Conservation (phyloP, 371 early-diverging fungal species). For the Rhizopus sp. region DNA sequence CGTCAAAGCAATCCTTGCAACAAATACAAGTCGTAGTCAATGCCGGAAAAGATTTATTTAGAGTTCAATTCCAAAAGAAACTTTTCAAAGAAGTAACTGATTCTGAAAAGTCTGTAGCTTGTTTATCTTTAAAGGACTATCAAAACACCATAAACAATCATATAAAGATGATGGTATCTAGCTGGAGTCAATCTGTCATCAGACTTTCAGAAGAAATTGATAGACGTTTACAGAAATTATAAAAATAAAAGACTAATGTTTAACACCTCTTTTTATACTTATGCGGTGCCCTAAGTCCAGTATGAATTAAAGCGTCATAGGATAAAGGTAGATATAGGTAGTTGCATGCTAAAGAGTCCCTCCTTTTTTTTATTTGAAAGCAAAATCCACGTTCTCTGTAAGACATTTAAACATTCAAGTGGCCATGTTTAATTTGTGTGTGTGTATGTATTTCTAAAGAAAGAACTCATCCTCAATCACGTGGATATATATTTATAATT, state of each 20-base stretch:
- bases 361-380: too few species aligned
- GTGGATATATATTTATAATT: too few species aligned
- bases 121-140: constrained; percentile 23
- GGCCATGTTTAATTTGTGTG: too few species aligned
- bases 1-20: constrained; percentile 28
- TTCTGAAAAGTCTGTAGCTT: constrained; percentile 17
- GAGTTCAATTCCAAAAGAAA: constrained; percentile 37
- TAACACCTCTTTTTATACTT: too few species aligned
- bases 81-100: constrained; percentile 27
- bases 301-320: too few species aligned
- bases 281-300: too few species aligned
- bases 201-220: constrained; percentile 38
- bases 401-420: too few species aligned
- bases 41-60: constrained; percentile 33
- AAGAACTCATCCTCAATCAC: too few species aligned
- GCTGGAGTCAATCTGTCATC: constrained; percentile 40
- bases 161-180: constrained; percentile 34
- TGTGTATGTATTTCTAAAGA: too few species aligned
- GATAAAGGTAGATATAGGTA: too few species aligned
- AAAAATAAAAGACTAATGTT: constrained; percentile 9
- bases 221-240: constrained; percentile 39
- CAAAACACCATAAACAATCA: constrained; percentile 26
- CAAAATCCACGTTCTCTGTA: too few species aligned
- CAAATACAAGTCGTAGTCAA: constrained; percentile 26
- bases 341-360: too few species aligned